Conservation (phyloP, 257 asterid species). For the Forsythia suspensa region DNA sequence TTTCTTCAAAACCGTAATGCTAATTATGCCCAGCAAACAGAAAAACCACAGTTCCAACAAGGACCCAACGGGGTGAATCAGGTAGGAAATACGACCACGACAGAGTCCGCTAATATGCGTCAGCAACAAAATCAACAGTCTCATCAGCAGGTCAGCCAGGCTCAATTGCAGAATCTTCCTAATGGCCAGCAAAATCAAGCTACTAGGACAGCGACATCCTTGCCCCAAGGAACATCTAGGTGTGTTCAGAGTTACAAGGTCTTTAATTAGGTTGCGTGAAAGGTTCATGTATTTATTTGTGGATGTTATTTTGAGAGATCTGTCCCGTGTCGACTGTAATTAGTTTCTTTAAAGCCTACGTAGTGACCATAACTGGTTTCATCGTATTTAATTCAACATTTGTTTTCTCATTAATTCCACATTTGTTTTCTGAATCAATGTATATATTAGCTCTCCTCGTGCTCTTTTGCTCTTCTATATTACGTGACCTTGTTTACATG, state of each 20-base stretch:
- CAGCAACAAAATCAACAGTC: constrained; percentile 56
- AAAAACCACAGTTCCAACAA: constrained; percentile 57
- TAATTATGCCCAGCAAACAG: constrained; percentile 57
- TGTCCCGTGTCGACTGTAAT: constrained; percentile 54
- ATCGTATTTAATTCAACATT: constrained; percentile 31
- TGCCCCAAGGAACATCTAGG: constrained; percentile 99
- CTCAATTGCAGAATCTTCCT: constrained; percentile 55
- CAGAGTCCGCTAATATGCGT: constrained; percentile 49
- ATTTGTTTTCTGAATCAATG: constrained; percentile 35
- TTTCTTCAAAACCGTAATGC: constrained; percentile 69
- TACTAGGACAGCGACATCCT: constrained; percentile 62
- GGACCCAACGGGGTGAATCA: constrained; percentile 52
- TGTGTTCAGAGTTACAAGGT: constrained; percentile 84
- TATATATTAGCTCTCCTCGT: constrained; percentile 35
- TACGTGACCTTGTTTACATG: constrained; percentile 5
- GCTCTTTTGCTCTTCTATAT: constrained; percentile 23
- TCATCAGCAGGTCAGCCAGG: constrained; percentile 57
- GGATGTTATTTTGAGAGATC: constrained; percentile 42
- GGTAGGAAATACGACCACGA: constrained; percentile 35
- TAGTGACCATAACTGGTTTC: constrained; percentile 37
- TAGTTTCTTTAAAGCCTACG: constrained; percentile 23
- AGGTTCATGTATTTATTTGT: constrained; percentile 54
- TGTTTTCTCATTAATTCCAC: background rate
- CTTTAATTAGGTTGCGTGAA: constrained; percentile 67
- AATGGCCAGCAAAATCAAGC: constrained; percentile 68